Conservation (phyloP, 148 eudicot species). For the Rhododendron kiyosumense region DNA sequence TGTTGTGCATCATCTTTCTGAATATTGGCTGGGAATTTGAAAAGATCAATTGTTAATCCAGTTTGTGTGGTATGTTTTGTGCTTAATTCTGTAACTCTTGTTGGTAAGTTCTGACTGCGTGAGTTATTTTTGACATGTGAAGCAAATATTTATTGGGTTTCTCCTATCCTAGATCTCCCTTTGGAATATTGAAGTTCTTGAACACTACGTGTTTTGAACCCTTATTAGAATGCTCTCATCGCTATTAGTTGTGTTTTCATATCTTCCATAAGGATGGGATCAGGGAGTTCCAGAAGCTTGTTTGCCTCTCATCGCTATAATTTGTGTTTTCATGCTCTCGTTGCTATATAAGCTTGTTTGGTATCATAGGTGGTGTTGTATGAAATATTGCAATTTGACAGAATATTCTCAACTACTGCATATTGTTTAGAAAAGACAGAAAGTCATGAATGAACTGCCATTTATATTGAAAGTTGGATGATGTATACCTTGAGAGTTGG, state of each 20-base stretch:
- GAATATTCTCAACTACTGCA: background rate
- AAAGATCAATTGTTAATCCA: background rate
- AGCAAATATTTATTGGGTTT: background rate
- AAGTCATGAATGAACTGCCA: background rate
- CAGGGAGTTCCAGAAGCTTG: background rate
- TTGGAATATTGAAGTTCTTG: too few relatives aligned
- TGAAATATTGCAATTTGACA: background rate
- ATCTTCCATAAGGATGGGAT: background rate
- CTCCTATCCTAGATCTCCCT: background rate
- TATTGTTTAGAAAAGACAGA: background rate
- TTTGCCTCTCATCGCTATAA: background rate
- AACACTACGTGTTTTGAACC: too few relatives aligned
- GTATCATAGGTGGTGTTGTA: background rate
- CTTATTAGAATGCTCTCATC: too few relatives aligned
- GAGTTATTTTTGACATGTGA: background rate
- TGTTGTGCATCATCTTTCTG: background rate
- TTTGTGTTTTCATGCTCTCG: too few relatives aligned
- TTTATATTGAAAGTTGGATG: too few relatives aligned
- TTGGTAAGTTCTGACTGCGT: background rate
- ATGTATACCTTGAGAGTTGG: background rate
- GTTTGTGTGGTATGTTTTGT: background rate
- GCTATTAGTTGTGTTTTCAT: too few relatives aligned
- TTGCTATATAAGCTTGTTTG: too few relatives aligned
- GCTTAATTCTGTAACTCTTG: background rate
- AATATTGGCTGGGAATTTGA: background rate